Conservation (phyloP, 768 basidiomycete genomes). For the Flagelloscypha sp. region DNA sequence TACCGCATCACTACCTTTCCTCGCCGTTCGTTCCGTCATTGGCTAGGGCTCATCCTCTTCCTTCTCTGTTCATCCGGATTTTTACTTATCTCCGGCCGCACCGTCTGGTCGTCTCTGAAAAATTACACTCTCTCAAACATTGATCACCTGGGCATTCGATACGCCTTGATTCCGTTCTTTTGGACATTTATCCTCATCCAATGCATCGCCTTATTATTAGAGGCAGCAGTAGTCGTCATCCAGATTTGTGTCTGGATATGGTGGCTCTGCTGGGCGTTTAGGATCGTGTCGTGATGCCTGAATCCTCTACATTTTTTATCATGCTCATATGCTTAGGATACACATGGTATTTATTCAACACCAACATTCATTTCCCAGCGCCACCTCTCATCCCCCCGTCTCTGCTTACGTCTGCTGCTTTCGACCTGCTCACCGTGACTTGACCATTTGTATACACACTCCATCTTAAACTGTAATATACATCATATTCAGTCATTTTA, state of each 20-base stretch:
- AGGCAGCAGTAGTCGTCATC: slow-evolving; percentile 47
- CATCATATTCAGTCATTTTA: too few relatives aligned
- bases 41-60: slow-evolving; percentile 53
- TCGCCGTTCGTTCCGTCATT: slow-evolving; percentile 56
- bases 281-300: slow-evolving; percentile 41
- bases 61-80: slow-evolving; percentile 38
- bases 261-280: slow-evolving; percentile 71
- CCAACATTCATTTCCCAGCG: too few relatives aligned
- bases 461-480: too few relatives aligned
- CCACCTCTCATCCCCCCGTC: too few relatives aligned
- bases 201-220: slow-evolving; percentile 58
- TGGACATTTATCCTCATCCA: slow-evolving; percentile 56
- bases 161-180: slow-evolving; percentile 55
- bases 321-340: slow-evolving; percentile 10
- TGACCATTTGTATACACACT: too few relatives aligned
- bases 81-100: slow-evolving; percentile 47
- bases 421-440: too few relatives aligned
- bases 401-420: too few relatives aligned
- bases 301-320: slow-evolving; percentile 6
- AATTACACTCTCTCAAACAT: slow-evolving; percentile 53
- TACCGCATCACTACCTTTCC: slow-evolving; percentile 55
- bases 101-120: slow-evolving; percentile 45
- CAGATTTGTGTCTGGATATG: slow-evolving; percentile 54
- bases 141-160: slow-evolving; percentile 52
- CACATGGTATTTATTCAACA: too few relatives aligned